Percentiles rank a stretch among this genome's conserved stretches.
These are phyloP conservation scores for Boletus rufocinnamomeus DNA, from an alignment of 768 basidiomycete genomes.

Conservation along the genomic window DNA sequence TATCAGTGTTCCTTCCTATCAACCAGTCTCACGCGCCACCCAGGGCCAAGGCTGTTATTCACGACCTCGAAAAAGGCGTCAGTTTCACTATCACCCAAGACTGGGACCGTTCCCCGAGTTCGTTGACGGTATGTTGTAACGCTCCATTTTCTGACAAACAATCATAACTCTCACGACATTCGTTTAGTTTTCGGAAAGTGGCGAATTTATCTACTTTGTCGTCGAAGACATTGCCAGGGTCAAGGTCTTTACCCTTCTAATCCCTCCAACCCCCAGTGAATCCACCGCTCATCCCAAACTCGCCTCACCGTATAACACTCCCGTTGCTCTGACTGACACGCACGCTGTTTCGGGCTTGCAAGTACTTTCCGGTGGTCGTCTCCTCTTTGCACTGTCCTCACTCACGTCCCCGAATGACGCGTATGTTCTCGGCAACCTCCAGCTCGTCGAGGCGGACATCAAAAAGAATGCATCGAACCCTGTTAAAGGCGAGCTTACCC, in stretches of 20 bases:
- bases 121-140: constrained; percentile 17
- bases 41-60: constrained; percentile 77
- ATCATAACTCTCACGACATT: not conserved
- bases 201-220: constrained; percentile 66
- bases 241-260: constrained; percentile 70
- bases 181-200: constrained; percentile 71
- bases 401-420: constrained; percentile 80
- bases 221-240: constrained; percentile 77
- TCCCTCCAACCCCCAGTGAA: constrained; percentile 60
- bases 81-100: constrained; percentile 72
- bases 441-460: constrained; percentile 45
- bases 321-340: constrained; percentile 58
- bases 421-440: constrained; percentile 58
- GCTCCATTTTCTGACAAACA: not conserved
- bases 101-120: constrained; percentile 80
- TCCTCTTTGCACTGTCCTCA: constrained; percentile 75
- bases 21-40: not conserved
- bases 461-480: constrained; percentile 30
- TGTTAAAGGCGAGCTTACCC: constrained; percentile 41
- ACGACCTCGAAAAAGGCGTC: constrained; percentile 67
- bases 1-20: not conserved
- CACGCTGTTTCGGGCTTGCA: constrained; percentile 65
- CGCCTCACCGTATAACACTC: constrained; percentile 46
- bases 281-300: constrained; percentile 53
- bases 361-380: constrained; percentile 54